Conservation (phyloP, 73 alveolate species). For the Paraurostyla sp. region DNA sequence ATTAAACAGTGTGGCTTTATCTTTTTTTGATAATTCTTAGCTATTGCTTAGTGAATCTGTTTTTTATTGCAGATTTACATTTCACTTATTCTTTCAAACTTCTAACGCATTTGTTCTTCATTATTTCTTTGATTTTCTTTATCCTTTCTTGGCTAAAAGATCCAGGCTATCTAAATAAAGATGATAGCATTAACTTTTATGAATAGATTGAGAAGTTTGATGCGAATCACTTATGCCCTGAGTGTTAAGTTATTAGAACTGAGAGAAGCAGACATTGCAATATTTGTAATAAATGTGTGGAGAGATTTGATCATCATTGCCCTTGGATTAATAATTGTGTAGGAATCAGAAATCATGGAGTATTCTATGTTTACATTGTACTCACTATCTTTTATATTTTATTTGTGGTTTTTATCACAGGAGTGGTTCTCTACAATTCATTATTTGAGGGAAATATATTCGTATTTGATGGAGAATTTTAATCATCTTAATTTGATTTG, state of each 20-base stretch:
- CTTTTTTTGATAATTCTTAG: background rate
- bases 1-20: background rate
- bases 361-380: background rate
- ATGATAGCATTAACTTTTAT: background rate
- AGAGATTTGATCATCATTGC: constrained; percentile 86
- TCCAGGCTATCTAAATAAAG: constrained; percentile 65
- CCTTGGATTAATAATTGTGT: constrained; percentile 83
- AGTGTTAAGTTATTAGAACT: constrained; percentile 77
- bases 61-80: no score
- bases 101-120: background rate
- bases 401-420: background rate
- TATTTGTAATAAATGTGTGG: constrained; percentile 86
- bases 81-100: no score
- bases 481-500: background rate
- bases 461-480: background rate
- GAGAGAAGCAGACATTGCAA: constrained; percentile 87
- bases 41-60: background rate
- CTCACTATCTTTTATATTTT: background rate
- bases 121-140: background rate
- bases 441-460: background rate
- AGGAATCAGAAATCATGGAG: constrained; percentile 61
- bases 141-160: constrained; percentile 9
- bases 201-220: constrained; percentile 41
- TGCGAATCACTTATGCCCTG: constrained; percentile 74
- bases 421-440: background rate